phyloP scores from a whole-genome alignment of 805 yeast species.

The Saitoella complicata region DNA sequence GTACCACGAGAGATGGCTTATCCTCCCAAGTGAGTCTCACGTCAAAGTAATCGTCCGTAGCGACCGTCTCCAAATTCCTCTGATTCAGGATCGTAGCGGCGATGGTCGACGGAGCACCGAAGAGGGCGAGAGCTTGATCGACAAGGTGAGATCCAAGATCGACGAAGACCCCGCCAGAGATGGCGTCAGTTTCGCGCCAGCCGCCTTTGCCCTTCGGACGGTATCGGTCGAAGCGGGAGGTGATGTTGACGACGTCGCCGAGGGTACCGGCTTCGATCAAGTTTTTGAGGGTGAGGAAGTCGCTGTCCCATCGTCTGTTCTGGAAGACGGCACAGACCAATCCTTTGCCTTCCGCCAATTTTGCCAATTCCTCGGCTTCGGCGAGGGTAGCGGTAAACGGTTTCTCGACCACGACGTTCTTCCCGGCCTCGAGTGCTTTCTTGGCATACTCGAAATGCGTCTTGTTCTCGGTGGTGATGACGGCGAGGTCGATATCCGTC shows the following conservation, averaged over 20 bases:
- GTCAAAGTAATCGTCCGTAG: not conserved
- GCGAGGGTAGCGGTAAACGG: slow-evolving; percentile 32
- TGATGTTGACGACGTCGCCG: slow-evolving; percentile 1
- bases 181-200: not conserved
- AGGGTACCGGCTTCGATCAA: not conserved
- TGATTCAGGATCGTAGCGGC: not conserved
- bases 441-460: slow-evolving; percentile 31
- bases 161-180: not conserved
- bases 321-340: slow-evolving; percentile 21
- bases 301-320: slow-evolving; percentile 2
- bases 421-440: slow-evolving; percentile 27
- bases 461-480: slow-evolving; percentile 26
- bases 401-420: slow-evolving; percentile 39
- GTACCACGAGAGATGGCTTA: not conserved
- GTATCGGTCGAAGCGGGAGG: slow-evolving; percentile 2
- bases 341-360: slow-evolving; percentile 28
- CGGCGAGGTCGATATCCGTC: not conserved
- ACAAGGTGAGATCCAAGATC: slow-evolving; percentile 2
- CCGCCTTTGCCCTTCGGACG: not conserved
- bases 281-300: not conserved
- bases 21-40: not conserved
- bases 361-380: slow-evolving; percentile 29
- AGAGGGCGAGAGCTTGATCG: slow-evolving; percentile 1
- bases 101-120: slow-evolving; percentile 1
- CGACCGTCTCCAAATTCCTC: not conserved